Conservation (phyloP, 2,329 filamentous ascomycete species). For the Arthrobotrys musiformis region DNA sequence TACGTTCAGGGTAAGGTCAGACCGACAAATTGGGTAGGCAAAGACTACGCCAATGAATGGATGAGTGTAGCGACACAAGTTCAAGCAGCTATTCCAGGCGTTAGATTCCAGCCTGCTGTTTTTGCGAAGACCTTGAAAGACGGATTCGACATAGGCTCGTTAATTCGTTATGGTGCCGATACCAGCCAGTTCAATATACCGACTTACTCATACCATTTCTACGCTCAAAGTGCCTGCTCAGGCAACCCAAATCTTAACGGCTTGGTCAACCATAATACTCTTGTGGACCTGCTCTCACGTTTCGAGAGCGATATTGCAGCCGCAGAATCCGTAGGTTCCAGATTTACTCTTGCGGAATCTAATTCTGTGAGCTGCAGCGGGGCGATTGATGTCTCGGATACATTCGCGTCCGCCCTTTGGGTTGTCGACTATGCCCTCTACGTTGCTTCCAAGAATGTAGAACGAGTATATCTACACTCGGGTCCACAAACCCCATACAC, state of each 20-base stretch:
- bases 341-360: conserved; percentile 62
- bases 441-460: conserved; percentile 63
- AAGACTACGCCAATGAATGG: conserved; percentile 32
- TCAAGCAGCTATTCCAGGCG: conserved; percentile 8
- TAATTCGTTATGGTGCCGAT: conserved; percentile 24
- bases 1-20: conserved; percentile 24
- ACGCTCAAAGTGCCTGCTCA: conserved; percentile 36
- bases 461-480: conserved; percentile 62
- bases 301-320: conserved; percentile 57
- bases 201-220: conserved; percentile 39
- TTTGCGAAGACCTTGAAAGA: conserved; percentile 9
- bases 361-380: conserved; percentile 64
- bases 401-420: conserved; percentile 64
- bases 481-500: conserved; percentile 34
- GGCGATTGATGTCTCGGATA: conserved; percentile 63
- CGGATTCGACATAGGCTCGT: conserved; percentile 4
- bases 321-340: conserved; percentile 31
- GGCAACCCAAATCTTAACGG: conserved; percentile 13
- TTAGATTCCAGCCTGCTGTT: conserved; percentile 30
- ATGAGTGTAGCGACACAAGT: conserved; percentile 16
- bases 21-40: conserved; percentile 5
- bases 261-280: conserved; percentile 19
- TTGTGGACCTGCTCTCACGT: conserved; percentile 58
- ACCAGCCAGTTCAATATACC: conserved; percentile 36
- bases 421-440: conserved; percentile 62